phyloP scores from a whole-genome alignment of 768 basidiomycete genomes.

The Panaeolus cyanescens region DNA sequence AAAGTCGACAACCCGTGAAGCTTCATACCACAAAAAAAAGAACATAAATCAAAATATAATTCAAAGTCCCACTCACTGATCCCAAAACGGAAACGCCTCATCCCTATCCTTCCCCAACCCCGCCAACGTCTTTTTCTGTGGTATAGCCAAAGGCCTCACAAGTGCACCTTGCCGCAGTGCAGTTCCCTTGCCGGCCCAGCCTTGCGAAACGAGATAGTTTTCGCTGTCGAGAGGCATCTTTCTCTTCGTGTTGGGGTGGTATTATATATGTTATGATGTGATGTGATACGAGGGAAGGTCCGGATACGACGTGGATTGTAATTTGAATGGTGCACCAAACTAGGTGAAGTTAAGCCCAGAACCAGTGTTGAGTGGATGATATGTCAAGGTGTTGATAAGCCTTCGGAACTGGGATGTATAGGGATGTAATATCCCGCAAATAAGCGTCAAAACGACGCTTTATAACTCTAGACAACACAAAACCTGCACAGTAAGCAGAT shows the following conservation, averaged over 20 bases:
- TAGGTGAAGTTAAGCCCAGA: slow-evolving; percentile 4
- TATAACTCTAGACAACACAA: too few species aligned
- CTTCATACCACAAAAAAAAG: background rate
- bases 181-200: slow-evolving; percentile 86
- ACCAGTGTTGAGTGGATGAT: too few species aligned
- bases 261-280: background rate
- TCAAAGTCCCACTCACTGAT: slow-evolving; percentile 71
- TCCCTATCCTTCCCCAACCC: slow-evolving; percentile 93
- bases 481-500: too few species aligned
- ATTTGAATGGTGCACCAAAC: slow-evolving; percentile 7
- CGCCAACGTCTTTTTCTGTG: slow-evolving; percentile 82
- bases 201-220: slow-evolving; percentile 74
- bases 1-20: too few species aligned
- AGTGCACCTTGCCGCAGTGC: slow-evolving; percentile 87
- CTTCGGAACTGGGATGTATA: too few species aligned
- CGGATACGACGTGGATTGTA: too few species aligned
- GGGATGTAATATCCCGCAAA: too few species aligned
- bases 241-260: background rate
- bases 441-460: too few species aligned
- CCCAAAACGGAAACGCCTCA: slow-evolving; percentile 97
- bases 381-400: too few species aligned
- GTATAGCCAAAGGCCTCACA: slow-evolving; percentile 70
- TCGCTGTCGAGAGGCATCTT: slow-evolving; percentile 60
- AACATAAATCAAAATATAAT: slow-evolving; percentile 3
- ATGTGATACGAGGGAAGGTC: background rate